phyloP scores from a whole-genome alignment of 2,329 filamentous ascomycete species.

The Apiospora marii region DNA sequence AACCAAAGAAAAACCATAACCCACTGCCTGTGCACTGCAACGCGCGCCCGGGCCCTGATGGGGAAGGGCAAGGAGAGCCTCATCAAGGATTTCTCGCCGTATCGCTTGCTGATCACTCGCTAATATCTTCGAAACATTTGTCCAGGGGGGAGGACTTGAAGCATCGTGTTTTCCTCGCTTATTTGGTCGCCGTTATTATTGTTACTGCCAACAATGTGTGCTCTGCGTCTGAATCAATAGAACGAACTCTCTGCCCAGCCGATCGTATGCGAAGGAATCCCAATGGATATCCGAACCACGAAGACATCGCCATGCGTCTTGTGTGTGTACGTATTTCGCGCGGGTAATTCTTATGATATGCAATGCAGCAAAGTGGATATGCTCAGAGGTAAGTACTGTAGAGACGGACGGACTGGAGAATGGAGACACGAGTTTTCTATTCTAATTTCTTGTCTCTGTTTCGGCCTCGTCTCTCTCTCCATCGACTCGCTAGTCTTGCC shows the following conservation, averaged over 20 bases:
- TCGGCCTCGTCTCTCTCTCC: background rate
- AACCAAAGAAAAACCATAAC: slow-evolving; percentile 12
- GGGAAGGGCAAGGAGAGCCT: background rate
- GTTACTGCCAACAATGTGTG: background rate
- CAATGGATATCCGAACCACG: background rate
- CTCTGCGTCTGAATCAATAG: background rate
- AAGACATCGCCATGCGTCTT: background rate
- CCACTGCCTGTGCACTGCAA: slow-evolving; percentile 13
- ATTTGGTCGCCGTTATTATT: background rate
- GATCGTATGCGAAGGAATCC: background rate
- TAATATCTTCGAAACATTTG: background rate
- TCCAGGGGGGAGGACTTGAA: background rate
- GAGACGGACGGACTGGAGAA: background rate
- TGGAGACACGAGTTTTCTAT: background rate
- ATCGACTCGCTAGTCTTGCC: background rate
- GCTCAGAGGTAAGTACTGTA: background rate
- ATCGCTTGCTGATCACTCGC: background rate
- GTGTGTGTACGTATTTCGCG: slow-evolving; percentile 13
- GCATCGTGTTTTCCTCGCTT: background rate
- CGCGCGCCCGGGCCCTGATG: slow-evolving; percentile 1
- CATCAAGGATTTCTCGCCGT: slow-evolving; percentile 8
- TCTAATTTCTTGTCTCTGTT: background rate
- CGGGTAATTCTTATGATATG: background rate
- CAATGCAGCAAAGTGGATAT: slow-evolving; percentile 1
- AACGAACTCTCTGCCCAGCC: background rate